Evolutionary conservation across 768 basidiomycete genomes (phyloP).

Genomic region (Kwoniella sp.): DNA sequence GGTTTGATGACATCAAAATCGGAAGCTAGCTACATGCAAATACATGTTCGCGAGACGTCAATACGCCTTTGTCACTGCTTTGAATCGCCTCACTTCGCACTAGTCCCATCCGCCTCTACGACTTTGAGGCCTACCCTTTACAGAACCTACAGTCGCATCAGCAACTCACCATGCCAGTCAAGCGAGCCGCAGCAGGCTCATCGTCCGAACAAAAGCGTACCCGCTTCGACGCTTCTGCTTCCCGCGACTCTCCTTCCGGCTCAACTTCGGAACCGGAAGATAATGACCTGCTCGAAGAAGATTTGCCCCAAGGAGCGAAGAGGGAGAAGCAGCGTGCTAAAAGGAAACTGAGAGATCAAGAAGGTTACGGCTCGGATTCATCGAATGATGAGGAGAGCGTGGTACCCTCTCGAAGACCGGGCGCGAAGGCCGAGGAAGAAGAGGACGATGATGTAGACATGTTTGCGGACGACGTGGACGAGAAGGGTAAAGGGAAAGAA

Average conservation of each 20-base stretch:
- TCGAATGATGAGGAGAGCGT: slow-evolving; percentile 95
- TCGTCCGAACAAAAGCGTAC: slow-evolving; percentile 32
- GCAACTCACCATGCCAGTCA: slow-evolving; percentile 37
- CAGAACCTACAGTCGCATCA: not conserved
- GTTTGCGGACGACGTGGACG: slow-evolving; percentile 62
- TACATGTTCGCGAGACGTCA: not conserved
- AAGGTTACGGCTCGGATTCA: slow-evolving; percentile 91
- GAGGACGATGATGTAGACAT: slow-evolving; percentile 76
- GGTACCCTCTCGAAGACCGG: slow-evolving; percentile 70
- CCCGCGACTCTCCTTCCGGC: slow-evolving; percentile 4
- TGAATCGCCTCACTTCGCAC: not conserved
- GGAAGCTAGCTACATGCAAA: no score
- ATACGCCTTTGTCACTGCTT: not conserved
- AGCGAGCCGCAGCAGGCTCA: slow-evolving; percentile 30
- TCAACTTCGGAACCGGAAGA: slow-evolving; percentile 12
- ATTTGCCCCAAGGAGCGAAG: slow-evolving; percentile 41
- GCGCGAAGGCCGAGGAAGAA: slow-evolving; percentile 28
- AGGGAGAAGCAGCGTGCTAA: slow-evolving; percentile 61
- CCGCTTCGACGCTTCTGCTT: slow-evolving; percentile 31
- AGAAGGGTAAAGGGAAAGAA: slow-evolving; percentile 57
- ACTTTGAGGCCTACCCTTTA: no score
- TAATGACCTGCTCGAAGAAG: slow-evolving; percentile 47
- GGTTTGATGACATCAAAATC: not conserved
- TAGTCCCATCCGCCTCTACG: no score
- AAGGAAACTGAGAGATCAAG: slow-evolving; percentile 72